A percentile compares a stretch with the other conserved stretches of the same genome.
phyloP scores from a whole-genome alignment of 2,329 filamentous ascomycete genomes.

The Pseudogymnoascus sp. region DNA sequence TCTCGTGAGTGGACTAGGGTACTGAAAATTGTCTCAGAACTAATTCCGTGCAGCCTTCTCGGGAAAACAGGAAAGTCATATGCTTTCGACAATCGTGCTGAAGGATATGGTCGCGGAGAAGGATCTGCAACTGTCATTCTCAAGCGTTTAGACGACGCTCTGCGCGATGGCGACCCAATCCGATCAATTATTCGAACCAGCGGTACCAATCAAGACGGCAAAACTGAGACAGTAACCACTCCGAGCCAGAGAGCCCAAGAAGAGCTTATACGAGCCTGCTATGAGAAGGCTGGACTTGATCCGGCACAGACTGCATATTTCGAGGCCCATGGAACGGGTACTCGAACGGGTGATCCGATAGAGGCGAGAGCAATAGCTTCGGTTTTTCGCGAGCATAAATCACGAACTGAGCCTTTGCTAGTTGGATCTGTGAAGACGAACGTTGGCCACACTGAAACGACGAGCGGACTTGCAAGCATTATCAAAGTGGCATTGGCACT shows the following conservation, averaged over 20 bases:
- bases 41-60: too few species aligned
- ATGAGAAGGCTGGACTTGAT: slow-evolving; percentile 11
- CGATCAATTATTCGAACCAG: slow-evolving; percentile 47
- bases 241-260: slow-evolving; percentile 40
- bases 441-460: too few species aligned
- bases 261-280: slow-evolving; percentile 13
- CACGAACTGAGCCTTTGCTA: too few species aligned
- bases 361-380: slow-evolving; percentile 12
- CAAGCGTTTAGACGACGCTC: slow-evolving; percentile 50
- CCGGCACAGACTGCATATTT: slow-evolving; percentile 10
- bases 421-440: too few species aligned
- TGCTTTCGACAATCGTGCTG: slow-evolving; percentile 48
- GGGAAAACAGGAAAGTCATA: slow-evolving; percentile 22
- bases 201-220: slow-evolving; percentile 50
- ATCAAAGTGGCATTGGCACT: too few species aligned
- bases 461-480: too few species aligned
- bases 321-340: slow-evolving; percentile 16
- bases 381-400: not conserved
- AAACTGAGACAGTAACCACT: slow-evolving; percentile 48
- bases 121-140: slow-evolving; percentile 51
- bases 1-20: too few species aligned
- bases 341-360: slow-evolving; percentile 14
- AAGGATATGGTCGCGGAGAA: slow-evolving; percentile 59
- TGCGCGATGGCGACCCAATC: slow-evolving; percentile 52
- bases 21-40: too few species aligned